Conservation (phyloP, 768 basidiomycete genomes). For the Mycena amicta region DNA sequence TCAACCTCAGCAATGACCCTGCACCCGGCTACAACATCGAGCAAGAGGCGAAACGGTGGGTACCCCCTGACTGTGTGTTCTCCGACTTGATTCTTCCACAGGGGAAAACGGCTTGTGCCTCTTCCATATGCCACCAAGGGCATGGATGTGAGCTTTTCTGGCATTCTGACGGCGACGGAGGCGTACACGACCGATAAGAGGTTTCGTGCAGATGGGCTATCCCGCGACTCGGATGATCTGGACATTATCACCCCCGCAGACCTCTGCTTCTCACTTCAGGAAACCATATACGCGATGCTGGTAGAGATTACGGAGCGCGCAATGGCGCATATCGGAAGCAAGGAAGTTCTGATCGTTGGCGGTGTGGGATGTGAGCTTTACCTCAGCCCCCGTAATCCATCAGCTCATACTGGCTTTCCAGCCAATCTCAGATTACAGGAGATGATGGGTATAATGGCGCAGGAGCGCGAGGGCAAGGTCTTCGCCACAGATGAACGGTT, state of each 20-base stretch:
- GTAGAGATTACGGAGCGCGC: conserved; percentile 99
- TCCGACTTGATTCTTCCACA: conserved; percentile 29
- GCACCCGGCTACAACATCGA: conserved; percentile 98
- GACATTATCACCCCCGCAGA: conserved; percentile 94
- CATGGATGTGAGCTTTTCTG: conserved; percentile 97
- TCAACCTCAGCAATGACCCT: conserved; percentile 93
- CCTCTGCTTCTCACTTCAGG: conserved; percentile 94
- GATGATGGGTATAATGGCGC: conserved; percentile 99
- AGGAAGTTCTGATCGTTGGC: conserved; percentile 95
- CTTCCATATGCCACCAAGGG: conserved; percentile 97
- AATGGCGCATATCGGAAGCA: conserved; percentile 98
- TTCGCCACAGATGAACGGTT: conserved; percentile 97
- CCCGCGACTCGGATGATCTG: conserved; percentile 44
- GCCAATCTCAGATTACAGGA: conserved; percentile 92
- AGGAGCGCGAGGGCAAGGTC: conserved; percentile 83
- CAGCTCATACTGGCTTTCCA: conserved; percentile 31
- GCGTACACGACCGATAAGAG: conserved; percentile 85
- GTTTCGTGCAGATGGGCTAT: conserved; percentile 55
- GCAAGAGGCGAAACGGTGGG: conserved; percentile 86
- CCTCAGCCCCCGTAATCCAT: background rate
- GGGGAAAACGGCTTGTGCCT: conserved; percentile 80
- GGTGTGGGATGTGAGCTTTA: conserved; percentile 93
- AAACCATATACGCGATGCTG: conserved; percentile 96
- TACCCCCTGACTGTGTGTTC: background rate
- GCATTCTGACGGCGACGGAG: conserved; percentile 86